Conservation (phyloP, 1,284 basidiomycete genomes). For the Termitomyces sp. region DNA sequence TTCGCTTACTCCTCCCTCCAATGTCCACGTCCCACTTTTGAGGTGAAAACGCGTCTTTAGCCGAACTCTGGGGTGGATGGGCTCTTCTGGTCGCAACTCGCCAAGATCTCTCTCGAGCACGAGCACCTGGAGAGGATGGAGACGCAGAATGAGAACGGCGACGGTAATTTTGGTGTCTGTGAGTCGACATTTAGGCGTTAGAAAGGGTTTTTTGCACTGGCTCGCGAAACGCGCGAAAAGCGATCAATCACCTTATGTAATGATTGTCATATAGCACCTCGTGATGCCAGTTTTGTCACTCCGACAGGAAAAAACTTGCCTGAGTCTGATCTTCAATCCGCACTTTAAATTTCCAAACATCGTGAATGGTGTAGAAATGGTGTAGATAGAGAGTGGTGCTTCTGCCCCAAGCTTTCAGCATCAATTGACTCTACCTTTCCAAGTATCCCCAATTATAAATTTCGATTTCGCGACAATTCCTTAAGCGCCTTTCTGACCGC, state of each 20-base stretch:
- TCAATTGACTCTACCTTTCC: too few relatives aligned
- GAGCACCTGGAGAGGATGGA: conserved; percentile 34
- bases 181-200: conserved; percentile 34
- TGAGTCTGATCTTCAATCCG: too few relatives aligned
- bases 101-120: conserved; percentile 28
- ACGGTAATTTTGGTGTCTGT: conserved; percentile 36
- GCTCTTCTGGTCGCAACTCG: conserved; percentile 43
- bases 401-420: too few relatives aligned
- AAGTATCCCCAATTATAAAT: too few relatives aligned
- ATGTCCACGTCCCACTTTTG: conserved; percentile 49
- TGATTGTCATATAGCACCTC: conserved; percentile 6
- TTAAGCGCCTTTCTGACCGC: too few relatives aligned
- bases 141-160: conserved; percentile 56
- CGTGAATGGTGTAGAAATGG: too few relatives aligned
- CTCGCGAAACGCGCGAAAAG: conserved; percentile 3
- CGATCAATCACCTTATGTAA: conserved; percentile 6
- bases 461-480: too few relatives aligned
- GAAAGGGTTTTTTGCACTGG: conserved; percentile 6
- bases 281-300: background rate
- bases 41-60: conserved; percentile 33
- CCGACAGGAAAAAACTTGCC: too few relatives aligned
- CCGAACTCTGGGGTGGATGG: conserved; percentile 29
- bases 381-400: too few relatives aligned
- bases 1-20: conserved; percentile 44
- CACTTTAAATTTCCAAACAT: too few relatives aligned